Evolutionary conservation across 768 basidiomycete genomes (phyloP).

Genomic region (Coprinopsis sp.): DNA sequence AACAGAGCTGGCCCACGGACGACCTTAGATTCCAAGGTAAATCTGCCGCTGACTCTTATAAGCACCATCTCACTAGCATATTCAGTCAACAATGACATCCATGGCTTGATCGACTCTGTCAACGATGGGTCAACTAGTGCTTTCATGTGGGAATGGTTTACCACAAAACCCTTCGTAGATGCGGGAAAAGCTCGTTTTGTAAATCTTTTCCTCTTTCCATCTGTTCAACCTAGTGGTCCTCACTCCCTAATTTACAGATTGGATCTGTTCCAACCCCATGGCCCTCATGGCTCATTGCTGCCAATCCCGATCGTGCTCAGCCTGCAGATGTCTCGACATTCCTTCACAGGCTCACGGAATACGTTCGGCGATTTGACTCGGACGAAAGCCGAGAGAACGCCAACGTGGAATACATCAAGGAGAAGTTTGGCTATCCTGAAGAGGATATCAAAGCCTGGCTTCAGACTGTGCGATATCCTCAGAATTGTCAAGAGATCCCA

Average conservation of each 20-base stretch:
- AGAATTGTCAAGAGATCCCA: conserved; percentile 60
- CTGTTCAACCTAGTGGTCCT: not conserved
- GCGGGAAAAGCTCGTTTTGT: conserved; percentile 80
- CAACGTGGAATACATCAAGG: conserved; percentile 72
- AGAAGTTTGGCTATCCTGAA: conserved; percentile 75
- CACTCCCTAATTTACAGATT: conserved; percentile 42
- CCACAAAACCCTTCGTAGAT: conserved; percentile 68
- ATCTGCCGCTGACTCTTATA: not conserved
- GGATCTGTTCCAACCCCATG: conserved; percentile 88
- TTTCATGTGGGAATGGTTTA: conserved; percentile 97
- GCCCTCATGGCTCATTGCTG: conserved; percentile 96
- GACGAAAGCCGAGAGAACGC: conserved; percentile 48
- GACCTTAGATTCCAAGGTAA: conserved; percentile 68
- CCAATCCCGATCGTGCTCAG: conserved; percentile 63
- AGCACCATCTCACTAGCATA: too few relatives aligned
- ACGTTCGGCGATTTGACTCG: conserved; percentile 65
- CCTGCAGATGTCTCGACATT: conserved; percentile 50
- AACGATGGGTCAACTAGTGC: conserved; percentile 85
- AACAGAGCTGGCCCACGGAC: conserved; percentile 73
- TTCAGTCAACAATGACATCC: conserved; percentile 77
- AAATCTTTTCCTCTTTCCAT: conserved; percentile 25
- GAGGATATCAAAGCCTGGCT: conserved; percentile 89
- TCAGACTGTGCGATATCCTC: conserved; percentile 70
- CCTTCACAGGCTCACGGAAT: conserved; percentile 54
- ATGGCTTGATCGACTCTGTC: conserved; percentile 77